Evolutionary conservation across 2,329 filamentous ascomycete species (phyloP), one percentile per base, ranked within the genome.

Genomic region (Claviceps humidiphila): DNA sequence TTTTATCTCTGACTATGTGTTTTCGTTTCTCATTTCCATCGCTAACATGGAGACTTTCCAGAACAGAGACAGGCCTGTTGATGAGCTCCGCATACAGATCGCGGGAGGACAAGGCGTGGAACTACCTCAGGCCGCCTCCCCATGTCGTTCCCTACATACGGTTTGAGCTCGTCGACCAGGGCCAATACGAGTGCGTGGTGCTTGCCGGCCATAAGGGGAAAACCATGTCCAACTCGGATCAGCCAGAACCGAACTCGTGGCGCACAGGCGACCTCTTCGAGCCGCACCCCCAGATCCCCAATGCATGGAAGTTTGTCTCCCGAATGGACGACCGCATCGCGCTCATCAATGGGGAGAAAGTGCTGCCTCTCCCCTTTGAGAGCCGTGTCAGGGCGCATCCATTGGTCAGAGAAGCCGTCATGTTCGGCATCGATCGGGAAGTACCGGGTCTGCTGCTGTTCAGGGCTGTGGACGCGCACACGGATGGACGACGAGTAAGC

Each of bases 331-430:
- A 77, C 3, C 80, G 80, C 50, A 71, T 85, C 39, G 78, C 77
- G 0, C 69, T 86, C 4, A 67, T 78, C 9, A 85, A 81, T 6
- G 82, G 82, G 2, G 84, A 85, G 67, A 86, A 85, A 57, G 84
- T 85, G 54, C 80, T 85, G 57, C 81, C 82, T 1, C 74, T 76
- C 1, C 76, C 77, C 0, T 61, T 85, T 3, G 82, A 86, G 61
- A 74, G 72, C 2, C 70, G 69, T 0, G 72, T 85, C 4, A 63
- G 71, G 1, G 72, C 71, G 8, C 42, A 46, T 14, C 24, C 22
- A 2, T 24, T 22, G 37, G 49, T 51, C 13, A 17, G 14, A 2
- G 80, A 84, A 53, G 75, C 75, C 0, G 63, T 85, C 22, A 71
- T 85, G 9, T 84, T 85, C 58, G 82, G 82, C 0, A 74, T 74